Conservation (phyloP, 179 eudicot species). For the Heliamphora pulchella region DNA sequence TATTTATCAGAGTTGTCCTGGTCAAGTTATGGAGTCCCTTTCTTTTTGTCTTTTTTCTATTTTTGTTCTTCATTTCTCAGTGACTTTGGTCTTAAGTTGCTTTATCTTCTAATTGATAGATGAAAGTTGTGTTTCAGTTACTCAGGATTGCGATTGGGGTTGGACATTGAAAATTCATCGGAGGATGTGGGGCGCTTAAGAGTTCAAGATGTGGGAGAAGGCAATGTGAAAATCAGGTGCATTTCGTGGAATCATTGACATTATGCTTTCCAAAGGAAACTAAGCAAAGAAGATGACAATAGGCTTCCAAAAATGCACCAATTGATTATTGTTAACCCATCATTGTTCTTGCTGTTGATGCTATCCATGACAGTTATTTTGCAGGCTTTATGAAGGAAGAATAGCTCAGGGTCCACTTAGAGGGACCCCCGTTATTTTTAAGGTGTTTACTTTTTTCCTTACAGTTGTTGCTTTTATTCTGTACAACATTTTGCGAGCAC, state of each 20-base stretch:
- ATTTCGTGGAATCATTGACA: background rate
- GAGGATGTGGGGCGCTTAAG: constrained; percentile 51
- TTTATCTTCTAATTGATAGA: background rate
- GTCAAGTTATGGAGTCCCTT: background rate
- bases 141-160: constrained; percentile 55
- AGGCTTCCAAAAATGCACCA: background rate
- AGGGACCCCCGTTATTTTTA: constrained; percentile 74
- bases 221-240: constrained; percentile 76
- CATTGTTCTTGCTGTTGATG: constrained; percentile 31
- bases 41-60: too few species aligned
- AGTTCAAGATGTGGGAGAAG: constrained; percentile 87
- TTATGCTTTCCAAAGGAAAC: background rate
- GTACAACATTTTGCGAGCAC: background rate
- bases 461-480: background rate
- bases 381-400: constrained; percentile 90
- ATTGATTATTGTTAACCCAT: background rate
- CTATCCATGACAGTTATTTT: constrained; percentile 45
- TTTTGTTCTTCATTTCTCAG: background rate
- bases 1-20: too few species aligned
- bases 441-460: constrained; percentile 36
- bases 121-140: constrained; percentile 39
- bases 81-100: background rate
- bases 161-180: constrained; percentile 28
- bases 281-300: background rate
- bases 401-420: constrained; percentile 67